Evolutionary conservation across 2,329 filamentous ascomycete genomes (phyloP).

Genomic region (Sporothrix mexicana): DNA sequence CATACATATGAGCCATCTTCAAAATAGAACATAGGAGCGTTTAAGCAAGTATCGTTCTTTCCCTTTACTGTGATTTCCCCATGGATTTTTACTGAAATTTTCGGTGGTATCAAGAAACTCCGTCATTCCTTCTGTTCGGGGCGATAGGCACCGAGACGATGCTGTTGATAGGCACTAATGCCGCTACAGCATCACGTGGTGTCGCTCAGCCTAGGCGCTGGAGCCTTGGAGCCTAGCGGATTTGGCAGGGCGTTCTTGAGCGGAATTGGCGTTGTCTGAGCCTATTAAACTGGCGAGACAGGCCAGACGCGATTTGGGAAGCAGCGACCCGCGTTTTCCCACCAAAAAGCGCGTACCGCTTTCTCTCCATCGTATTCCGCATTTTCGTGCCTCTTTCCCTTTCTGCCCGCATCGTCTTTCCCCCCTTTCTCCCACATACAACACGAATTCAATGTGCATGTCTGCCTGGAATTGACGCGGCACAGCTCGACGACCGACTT

Average conservation of each 20-base stretch:
- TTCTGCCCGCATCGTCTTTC: background rate
- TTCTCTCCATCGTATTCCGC: background rate
- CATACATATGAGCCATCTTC: background rate
- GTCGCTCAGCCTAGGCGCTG: constrained; percentile 15
- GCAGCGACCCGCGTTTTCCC: constrained; percentile 27
- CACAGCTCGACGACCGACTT: background rate
- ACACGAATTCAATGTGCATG: background rate
- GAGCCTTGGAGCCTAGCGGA: constrained; percentile 25
- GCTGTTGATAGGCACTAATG: background rate
- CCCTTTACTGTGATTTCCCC: background rate
- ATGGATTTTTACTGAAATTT: background rate
- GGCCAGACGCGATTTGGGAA: constrained; percentile 26
- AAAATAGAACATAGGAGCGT: constrained; percentile 3
- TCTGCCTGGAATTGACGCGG: constrained; percentile 23
- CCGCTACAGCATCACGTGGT: constrained; percentile 21
- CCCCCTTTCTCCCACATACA: background rate
- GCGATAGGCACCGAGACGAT: constrained; percentile 24
- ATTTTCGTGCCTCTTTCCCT: background rate
- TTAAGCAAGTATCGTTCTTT: background rate
- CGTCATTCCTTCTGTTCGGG: background rate
- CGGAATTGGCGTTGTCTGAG: background rate
- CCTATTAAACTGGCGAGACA: constrained; percentile 24
- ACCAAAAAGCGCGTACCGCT: constrained; percentile 31
- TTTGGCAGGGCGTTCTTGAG: background rate
- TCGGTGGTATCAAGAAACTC: background rate